These are phyloP conservation scores for Pseudogymnoascus destructans DNA, from an alignment of 2,329 filamentous ascomycete genomes.

Conservation along the genomic window DNA sequence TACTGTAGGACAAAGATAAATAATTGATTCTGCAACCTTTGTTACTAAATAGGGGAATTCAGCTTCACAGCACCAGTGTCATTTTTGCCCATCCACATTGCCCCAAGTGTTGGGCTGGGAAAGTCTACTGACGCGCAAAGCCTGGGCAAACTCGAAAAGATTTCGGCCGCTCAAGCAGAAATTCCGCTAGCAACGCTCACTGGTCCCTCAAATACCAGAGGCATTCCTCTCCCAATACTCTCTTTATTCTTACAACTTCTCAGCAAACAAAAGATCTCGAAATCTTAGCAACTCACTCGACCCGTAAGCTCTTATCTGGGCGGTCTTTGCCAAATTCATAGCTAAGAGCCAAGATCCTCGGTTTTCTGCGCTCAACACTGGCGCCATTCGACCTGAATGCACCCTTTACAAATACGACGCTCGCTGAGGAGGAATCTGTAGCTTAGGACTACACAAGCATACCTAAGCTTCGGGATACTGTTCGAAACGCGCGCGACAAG, in stretches of 20 bases:
- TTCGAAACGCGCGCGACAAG: not conserved
- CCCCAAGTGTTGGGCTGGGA: not conserved
- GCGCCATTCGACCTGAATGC: constrained; percentile 3
- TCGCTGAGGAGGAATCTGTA: constrained; percentile 4
- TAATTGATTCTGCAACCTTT: not conserved
- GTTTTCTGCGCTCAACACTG: constrained; percentile 1
- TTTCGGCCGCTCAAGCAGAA: not conserved
- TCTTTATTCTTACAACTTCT: not conserved
- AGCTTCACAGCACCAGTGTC: not conserved
- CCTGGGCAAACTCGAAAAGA: not conserved
- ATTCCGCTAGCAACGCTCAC: not conserved
- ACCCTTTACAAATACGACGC: not conserved
- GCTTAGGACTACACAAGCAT: constrained; percentile 1
- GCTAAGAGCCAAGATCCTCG: constrained; percentile 5
- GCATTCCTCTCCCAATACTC: not conserved
- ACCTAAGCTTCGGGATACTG: not conserved
- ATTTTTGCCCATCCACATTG: not conserved
- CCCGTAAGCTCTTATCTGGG: not conserved
- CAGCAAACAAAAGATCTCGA: not conserved
- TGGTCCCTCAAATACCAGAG: constrained; percentile 5
- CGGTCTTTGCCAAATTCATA: constrained; percentile 3
- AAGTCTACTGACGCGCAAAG: not conserved
- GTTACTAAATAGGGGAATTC: not conserved
- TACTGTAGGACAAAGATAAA: not conserved
- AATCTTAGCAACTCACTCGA: not conserved